These are phyloP conservation scores for Botrytis paeoniae DNA, from an alignment of 2,329 filamentous ascomycete species.

Conservation along the genomic window DNA sequence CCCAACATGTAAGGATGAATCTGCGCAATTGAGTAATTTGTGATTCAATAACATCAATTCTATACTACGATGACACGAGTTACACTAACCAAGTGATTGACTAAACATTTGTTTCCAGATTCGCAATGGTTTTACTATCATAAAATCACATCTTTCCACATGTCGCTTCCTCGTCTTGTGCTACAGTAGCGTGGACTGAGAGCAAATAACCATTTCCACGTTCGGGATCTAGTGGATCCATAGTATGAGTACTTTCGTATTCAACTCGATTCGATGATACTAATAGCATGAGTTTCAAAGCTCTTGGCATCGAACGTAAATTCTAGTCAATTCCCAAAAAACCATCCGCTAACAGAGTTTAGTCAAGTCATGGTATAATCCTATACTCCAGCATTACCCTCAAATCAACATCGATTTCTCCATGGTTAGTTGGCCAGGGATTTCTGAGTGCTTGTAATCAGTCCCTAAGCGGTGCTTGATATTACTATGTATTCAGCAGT, in stretches of 20 bases:
- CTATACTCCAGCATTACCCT: background rate
- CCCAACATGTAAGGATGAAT: background rate
- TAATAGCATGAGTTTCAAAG: background rate
- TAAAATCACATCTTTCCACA: background rate
- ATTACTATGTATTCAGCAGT: background rate
- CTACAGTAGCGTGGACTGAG: background rate
- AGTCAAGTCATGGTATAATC: background rate
- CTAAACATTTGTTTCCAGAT: background rate
- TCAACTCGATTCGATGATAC: background rate
- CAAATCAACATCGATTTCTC: background rate
- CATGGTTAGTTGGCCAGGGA: fast-evolving
- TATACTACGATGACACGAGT: fast-evolving
- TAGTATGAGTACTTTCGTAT: background rate
- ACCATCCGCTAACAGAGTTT: background rate
- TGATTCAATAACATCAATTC: background rate
- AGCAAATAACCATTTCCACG: background rate
- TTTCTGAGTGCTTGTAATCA: background rate
- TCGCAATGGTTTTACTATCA: background rate
- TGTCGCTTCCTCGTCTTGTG: background rate
- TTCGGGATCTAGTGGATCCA: background rate
- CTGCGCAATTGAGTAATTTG: background rate
- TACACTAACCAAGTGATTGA: background rate
- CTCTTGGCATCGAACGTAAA: background rate
- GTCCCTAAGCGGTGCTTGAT: background rate
- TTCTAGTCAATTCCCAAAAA: background rate